These are phyloP conservation scores for Plasmodium vinckei DNA, from an alignment of 169 alveolate genomes.

Conservation along the genomic window DNA sequence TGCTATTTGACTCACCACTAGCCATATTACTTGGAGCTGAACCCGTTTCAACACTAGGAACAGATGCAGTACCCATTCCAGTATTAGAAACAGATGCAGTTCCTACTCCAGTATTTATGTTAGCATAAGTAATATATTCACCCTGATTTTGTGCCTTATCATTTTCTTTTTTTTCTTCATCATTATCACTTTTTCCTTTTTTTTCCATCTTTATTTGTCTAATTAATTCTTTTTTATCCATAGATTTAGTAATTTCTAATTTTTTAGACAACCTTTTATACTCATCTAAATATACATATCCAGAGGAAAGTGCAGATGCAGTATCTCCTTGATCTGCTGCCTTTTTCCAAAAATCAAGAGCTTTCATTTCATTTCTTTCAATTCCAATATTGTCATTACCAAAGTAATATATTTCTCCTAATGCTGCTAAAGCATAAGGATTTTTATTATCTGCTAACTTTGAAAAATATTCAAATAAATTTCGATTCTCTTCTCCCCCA, in stretches of 20 bases:
- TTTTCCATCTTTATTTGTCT: slow-evolving; percentile 19
- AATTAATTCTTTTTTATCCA: slow-evolving; percentile 29
- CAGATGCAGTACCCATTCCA: neutral
- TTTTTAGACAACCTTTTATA: slow-evolving; percentile 57
- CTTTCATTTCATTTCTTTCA: slow-evolving; percentile 85
- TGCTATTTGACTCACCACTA: neutral
- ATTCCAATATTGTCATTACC: slow-evolving; percentile 87
- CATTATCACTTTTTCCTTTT: neutral
- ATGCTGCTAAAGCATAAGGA: slow-evolving; percentile 80
- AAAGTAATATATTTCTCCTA: slow-evolving; percentile 88
- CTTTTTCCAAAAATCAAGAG: slow-evolving; percentile 87
- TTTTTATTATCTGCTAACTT: slow-evolving; percentile 77
- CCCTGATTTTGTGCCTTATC: neutral
- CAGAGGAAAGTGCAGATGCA: slow-evolving; percentile 89
- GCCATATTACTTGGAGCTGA: neutral
- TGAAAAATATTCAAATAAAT: slow-evolving; percentile 78
- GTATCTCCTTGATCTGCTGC: slow-evolving; percentile 92
- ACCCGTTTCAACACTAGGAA: neutral
- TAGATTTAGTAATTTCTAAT: slow-evolving; percentile 24
- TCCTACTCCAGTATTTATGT: neutral
- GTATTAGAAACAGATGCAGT: neutral
- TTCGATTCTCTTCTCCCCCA: slow-evolving; percentile 62
- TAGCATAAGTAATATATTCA: neutral
- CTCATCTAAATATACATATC: slow-evolving; percentile 81
- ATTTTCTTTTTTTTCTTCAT: neutral